phyloP scores from a whole-genome alignment of 2,329 filamentous ascomycete species.

The Anisogramma anomala region DNA sequence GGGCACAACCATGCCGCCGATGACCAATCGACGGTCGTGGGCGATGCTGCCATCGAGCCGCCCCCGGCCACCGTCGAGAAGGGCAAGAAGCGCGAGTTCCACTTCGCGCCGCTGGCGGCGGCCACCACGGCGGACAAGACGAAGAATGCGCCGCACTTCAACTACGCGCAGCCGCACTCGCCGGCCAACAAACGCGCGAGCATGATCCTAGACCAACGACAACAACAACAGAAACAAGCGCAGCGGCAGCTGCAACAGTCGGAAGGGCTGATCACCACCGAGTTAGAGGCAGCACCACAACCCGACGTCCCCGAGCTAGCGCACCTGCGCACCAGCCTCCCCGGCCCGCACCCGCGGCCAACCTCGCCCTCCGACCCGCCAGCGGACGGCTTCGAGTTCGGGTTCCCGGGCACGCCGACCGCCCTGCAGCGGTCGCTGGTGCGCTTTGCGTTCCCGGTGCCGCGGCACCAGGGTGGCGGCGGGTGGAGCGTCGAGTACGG shows the following conservation, averaged over 20 bases:
- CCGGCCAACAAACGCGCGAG: constrained; percentile 27
- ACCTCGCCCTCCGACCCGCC: constrained; percentile 48
- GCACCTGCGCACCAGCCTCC: constrained; percentile 40
- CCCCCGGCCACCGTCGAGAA: constrained; percentile 23
- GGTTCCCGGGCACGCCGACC: constrained; percentile 73
- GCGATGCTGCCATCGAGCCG: constrained; percentile 16
- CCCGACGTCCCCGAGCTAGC: constrained; percentile 41
- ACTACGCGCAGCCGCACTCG: constrained; percentile 40
- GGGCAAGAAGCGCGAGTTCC: constrained; percentile 34
- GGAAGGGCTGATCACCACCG: too few species aligned
- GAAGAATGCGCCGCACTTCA: constrained; percentile 47
- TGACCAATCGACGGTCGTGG: constrained; percentile 27
- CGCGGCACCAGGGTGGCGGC: constrained; percentile 56
- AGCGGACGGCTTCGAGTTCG: constrained; percentile 62
- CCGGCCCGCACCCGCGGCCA: constrained; percentile 27
- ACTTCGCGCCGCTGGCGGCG: constrained; percentile 44
- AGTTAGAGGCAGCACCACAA: constrained; percentile 12
- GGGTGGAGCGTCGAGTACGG: constrained; percentile 92
- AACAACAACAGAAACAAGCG: constrained; percentile 8
- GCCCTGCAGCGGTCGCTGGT: constrained; percentile 83
- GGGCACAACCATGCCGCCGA: constrained; percentile 26
- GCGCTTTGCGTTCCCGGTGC: constrained; percentile 73
- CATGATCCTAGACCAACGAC: constrained; percentile 17
- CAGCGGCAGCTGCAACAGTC: too few species aligned
- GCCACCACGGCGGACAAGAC: too few species aligned